Evolutionary conservation across 164 flowering plant species (phyloP), one percentile per base, ranked within the genome.

Genomic region (Sextonia rubra): DNA sequence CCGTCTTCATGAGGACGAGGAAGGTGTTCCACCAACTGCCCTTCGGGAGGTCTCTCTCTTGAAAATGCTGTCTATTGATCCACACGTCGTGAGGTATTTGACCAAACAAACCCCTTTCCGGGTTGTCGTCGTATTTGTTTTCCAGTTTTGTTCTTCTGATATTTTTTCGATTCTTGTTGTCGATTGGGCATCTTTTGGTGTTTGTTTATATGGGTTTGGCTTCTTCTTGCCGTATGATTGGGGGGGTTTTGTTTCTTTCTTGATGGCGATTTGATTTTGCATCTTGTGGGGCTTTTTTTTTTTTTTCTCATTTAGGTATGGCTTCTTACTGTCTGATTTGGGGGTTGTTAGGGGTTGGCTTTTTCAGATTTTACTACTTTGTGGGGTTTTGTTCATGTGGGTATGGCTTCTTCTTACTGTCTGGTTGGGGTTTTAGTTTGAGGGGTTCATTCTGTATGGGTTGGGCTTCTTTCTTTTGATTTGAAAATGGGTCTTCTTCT

Each of bases 11-110:
- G 98, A 93, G 78, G 97, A 93, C 72, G 94, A 90, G 0, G 97
- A 93, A 81, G 99, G 97, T 0, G 98, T 93, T 8, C 99, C 97
- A 11, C 93, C 98, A 61, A 95, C 98, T 44, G 89, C 99, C 68
- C 92, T 95, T 49, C 88, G 97, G 11, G 98, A 95, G 80, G 84
- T 95, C 75, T 95, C 99, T 44, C 79, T 95, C 37, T 69, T 95
- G 68, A 85, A 93, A 25, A 95, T 95, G 98, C 87, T 93, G 44
- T 91, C 98, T 23, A 76, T 88, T 27, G 98, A 91, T 77, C 94
- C 99, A 27, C 96, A 89, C 70, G 77, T 95, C 65, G 98, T 95
- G 70, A 88, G 89, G 99, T 90, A 68, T 3, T 4, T 1, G 49
- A 47, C n/a, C n/a, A n/a, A n/a, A n/a, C n/a, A n/a, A n/a, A n/a